Base-by-base conservation (phyloP, 345 rosid species). In the Corymbia maculata region DNA sequence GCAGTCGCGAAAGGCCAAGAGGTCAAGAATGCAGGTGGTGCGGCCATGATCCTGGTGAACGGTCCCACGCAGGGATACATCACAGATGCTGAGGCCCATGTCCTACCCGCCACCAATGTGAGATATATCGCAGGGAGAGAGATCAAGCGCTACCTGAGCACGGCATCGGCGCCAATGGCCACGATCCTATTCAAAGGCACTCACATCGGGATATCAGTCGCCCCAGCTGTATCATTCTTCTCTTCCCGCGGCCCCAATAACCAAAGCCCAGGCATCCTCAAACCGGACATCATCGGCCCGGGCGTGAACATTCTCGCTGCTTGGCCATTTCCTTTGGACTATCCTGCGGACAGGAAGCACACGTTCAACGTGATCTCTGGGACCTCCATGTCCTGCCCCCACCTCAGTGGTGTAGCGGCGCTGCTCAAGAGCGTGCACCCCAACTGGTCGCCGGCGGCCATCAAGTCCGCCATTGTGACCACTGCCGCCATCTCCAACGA, bases 371-470 rank as follows among this genome's bases (percentile, higher is more conserved):
- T 93, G 2, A 88, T 88, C 6, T 93, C 94, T 0, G 94, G 95
- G 26, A 94, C 94, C 45, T 94, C 96, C 44, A 94, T 92, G 96
- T 85, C 96, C 8, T 93, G 95, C 90, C 94, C 93, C 55, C 95
- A 93, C 57, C 91, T 93, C 1, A 90, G 93, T 64, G 96, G 93
- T 32, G 85, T 92, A 32, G 93, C 94, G 15, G 95, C 95, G 15
- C 79, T 94, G 85, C 88, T 94, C 61, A 93, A 90, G 87, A 89
- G 88, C 55, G 85, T 92, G 42, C 93, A 92, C 79, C 96, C 93
- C 32, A 50, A 68, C 44, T 94, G 94, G 95, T 89, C 91, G 26
- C 93, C 95, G 21, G 93, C 94, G 10, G 94, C 93, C 86, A 91
- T 91, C 51, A 92, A 89, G 87, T 94, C 95, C 44, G 93, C 95